These are phyloP conservation scores for Tephrocybe sp. DNA, from an alignment of 768 basidiomycete species.

Conservation along the genomic window DNA sequence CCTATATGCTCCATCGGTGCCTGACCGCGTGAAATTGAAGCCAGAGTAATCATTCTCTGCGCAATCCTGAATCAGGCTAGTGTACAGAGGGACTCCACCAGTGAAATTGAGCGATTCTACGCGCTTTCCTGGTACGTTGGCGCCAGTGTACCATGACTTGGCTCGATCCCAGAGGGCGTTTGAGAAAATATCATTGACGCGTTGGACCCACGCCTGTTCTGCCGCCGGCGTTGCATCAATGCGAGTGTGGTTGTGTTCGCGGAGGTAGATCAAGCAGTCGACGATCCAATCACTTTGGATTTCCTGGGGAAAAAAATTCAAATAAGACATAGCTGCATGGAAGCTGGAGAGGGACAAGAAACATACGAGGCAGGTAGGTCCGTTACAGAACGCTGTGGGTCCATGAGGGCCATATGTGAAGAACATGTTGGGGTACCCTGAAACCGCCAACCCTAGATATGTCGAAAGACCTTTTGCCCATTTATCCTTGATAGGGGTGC, in stretches of 20 bases:
- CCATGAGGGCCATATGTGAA: constrained; percentile 25
- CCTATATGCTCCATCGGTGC: background rate
- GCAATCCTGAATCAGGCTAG: constrained; percentile 13
- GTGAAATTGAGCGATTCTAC: constrained; percentile 22
- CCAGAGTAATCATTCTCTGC: constrained; percentile 19
- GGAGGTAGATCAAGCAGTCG: constrained; percentile 19
- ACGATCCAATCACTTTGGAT: constrained; percentile 25
- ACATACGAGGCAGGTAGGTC: constrained; percentile 25
- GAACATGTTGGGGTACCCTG: constrained; percentile 27
- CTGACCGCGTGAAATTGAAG: background rate
- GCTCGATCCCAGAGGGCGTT: constrained; percentile 17
- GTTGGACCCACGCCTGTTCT: constrained; percentile 11
- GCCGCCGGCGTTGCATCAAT: constrained; percentile 14
- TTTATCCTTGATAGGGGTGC: constrained; percentile 18
- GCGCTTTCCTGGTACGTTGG: constrained; percentile 26
- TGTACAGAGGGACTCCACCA: constrained; percentile 23
- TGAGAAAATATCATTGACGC: constrained; percentile 15
- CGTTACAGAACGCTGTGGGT: constrained; percentile 26
- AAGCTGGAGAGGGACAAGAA: background rate
- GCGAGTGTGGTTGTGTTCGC: constrained; percentile 12
- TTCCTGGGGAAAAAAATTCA: constrained; percentile 21
- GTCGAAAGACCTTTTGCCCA: constrained; percentile 22
- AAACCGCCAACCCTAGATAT: constrained; percentile 21
- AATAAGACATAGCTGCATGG: background rate
- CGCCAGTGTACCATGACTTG: constrained; percentile 26